These are phyloP conservation scores for Medicago arabica DNA, from an alignment of 306 rosid species.

Conservation along the genomic window DNA sequence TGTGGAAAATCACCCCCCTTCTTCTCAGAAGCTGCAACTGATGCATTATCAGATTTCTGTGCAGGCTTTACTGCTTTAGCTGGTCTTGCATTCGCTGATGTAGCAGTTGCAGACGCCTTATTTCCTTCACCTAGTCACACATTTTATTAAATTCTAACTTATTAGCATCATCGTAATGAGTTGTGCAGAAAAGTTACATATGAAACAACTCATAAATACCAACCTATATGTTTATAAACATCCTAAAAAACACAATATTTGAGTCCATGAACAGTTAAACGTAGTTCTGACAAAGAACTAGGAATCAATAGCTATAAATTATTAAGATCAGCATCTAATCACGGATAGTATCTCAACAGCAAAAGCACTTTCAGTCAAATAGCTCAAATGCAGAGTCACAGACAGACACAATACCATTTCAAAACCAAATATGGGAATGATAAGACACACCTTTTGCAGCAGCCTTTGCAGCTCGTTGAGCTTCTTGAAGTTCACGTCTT, in stretches of 20 bases:
- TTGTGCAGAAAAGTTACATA: constrained; percentile 16
- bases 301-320: constrained; percentile 5
- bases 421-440: constrained; percentile 24
- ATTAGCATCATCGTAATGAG: constrained; percentile 35
- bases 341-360: not conserved
- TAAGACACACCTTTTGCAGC: constrained; percentile 57
- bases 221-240: constrained; percentile 13
- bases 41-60: constrained; percentile 54
- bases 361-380: constrained; percentile 21
- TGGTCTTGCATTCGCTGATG: constrained; percentile 49
- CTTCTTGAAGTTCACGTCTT: constrained; percentile 70
- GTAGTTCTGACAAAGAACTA: constrained; percentile 7
- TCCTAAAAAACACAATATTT: constrained; percentile 18
- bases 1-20: constrained; percentile 57
- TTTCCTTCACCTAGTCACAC: constrained; percentile 52
- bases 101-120: constrained; percentile 49
- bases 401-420: constrained; percentile 18
- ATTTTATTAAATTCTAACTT: constrained; percentile 28
- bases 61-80: constrained; percentile 50
- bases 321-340: constrained; percentile 6
- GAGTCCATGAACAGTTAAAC: constrained; percentile 8
- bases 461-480: constrained; percentile 69
- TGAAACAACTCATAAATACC: constrained; percentile 14
- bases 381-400: constrained; percentile 26
- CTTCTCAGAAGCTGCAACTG: constrained; percentile 58